Base-by-base conservation (phyloP, 192 early-diverging fungal species). In the Oehlia diaphana region DNA sequence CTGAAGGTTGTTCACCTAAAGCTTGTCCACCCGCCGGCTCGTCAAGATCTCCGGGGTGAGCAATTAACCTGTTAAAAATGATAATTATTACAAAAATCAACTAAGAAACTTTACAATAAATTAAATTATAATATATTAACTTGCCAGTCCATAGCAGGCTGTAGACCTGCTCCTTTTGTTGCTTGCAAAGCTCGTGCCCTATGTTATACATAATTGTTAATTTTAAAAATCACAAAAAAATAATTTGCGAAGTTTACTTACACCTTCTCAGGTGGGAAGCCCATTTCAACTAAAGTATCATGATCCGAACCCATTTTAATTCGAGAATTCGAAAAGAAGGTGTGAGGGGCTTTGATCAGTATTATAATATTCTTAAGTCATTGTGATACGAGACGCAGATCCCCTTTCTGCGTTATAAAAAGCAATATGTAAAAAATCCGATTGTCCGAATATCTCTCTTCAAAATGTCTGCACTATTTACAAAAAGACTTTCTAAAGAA, bases 61-160 rank as follows among this genome's bases (percentile, higher is more conserved):
- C 85, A 42, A 94, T 83, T 5, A 95, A 84, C 92, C 92, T 93
- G 63, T 21, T 13, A 28, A 31, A 66, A 21, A 28, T 0, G 14
- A 14, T 14, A 13, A 13, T 28, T 31, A 16, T 28, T 13, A 66
- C 21, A 13, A 66, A 39, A 66, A 26, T 66, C 1, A 66, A 21
- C 4, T 66, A 31, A 31, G 28, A 66, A 31, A 9, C 4, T 33
- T 66, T 66, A 13, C 31, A 31, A 33, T 66, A 39, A 35, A 39
- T 66, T 66, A 26, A 63, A 21, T 26, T 23, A 63, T 63, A 0
- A 2, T 31, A 28, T 3, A 65, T 70, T 70, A 44, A 50, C 79
- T 42, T 85, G 93, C 95, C 95, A 96, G 78, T 96, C 94, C 92
- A 96, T 92, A 1, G 94, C 94, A 33, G 93, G 89, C 80, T 96